These are phyloP conservation scores for Aspergillus persii DNA, from an alignment of 2,329 filamentous ascomycete species.

Conservation along the genomic window DNA sequence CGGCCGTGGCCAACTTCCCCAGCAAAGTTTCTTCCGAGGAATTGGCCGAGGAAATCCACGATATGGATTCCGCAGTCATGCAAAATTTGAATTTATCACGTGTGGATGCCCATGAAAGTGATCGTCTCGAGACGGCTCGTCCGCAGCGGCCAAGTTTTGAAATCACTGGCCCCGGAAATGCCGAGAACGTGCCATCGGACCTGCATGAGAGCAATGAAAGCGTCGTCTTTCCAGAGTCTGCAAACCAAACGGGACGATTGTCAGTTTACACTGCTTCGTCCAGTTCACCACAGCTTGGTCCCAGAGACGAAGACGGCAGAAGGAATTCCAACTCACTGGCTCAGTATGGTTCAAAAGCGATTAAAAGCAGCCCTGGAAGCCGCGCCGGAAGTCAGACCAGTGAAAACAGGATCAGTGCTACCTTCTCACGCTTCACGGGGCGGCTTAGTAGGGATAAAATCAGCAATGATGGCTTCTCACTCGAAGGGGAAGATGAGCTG, in stretches of 20 bases:
- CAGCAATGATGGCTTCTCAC: slow-evolving; percentile 23
- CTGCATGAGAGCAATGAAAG: slow-evolving; percentile 25
- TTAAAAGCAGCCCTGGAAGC: slow-evolving; percentile 34
- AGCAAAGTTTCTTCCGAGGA: slow-evolving; percentile 35
- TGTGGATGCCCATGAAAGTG: slow-evolving; percentile 18
- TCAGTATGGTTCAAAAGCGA: slow-evolving; percentile 28
- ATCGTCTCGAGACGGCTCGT: slow-evolving; percentile 19
- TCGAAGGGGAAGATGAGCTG: slow-evolving; percentile 28
- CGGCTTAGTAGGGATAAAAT: slow-evolving; percentile 32
- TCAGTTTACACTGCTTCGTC: slow-evolving; percentile 24
- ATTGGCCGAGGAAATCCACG: slow-evolving; percentile 24
- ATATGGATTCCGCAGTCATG: slow-evolving; percentile 19
- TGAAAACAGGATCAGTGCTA: slow-evolving; percentile 36
- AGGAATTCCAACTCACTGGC: slow-evolving; percentile 26
- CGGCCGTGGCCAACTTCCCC: slow-evolving; percentile 31
- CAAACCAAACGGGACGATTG: slow-evolving; percentile 7
- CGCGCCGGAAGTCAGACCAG: slow-evolving; percentile 36
- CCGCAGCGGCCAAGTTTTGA: slow-evolving; percentile 40
- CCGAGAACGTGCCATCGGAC: slow-evolving; percentile 15
- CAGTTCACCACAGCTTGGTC: slow-evolving; percentile 23
- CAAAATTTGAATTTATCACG: slow-evolving; percentile 18
- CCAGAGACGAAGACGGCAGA: slow-evolving; percentile 24
- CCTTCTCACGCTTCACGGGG: slow-evolving; percentile 35
- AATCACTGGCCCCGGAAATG: slow-evolving; percentile 30
- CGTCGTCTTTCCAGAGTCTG: slow-evolving; percentile 26